These are phyloP conservation scores for Wickerhamomyces sp. DNA, from an alignment of 1,139 yeast genomes.

Conservation along the genomic window DNA sequence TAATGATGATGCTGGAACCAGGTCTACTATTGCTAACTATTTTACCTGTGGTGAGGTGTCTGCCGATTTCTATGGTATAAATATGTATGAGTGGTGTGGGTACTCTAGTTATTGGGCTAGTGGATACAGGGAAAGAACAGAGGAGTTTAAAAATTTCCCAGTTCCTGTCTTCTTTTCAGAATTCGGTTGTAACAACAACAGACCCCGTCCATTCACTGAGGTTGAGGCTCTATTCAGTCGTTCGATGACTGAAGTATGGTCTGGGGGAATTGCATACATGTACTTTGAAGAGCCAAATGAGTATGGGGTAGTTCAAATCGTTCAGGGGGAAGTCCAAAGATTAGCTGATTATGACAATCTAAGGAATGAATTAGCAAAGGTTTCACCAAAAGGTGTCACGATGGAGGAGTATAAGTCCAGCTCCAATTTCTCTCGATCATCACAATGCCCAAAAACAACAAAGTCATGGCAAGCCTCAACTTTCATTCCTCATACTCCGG, in stretches of 20 bases:
- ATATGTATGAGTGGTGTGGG: conserved; percentile 70
- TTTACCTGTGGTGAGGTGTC: conserved; percentile 41
- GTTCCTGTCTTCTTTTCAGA: conserved; percentile 60
- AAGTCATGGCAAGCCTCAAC: conserved; percentile 40
- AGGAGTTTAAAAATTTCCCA: conserved; percentile 41
- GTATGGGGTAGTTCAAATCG: conserved; percentile 68
- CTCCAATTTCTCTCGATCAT: not conserved
- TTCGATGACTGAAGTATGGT: conserved; percentile 77
- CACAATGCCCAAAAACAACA: conserved; percentile 27
- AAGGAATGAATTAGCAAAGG: conserved; percentile 30
- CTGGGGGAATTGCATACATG: conserved; percentile 91
- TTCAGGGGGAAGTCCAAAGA: conserved; percentile 38
- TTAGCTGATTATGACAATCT: conserved; percentile 39
- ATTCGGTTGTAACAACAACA: conserved; percentile 50
- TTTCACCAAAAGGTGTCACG: conserved; percentile 30
- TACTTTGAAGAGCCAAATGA: conserved; percentile 77
- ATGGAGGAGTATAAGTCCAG: conserved; percentile 17
- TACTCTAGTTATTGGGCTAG: conserved; percentile 50
- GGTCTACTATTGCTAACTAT: conserved; percentile 42
- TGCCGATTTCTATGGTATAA: conserved; percentile 54
- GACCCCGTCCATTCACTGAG: conserved; percentile 64
- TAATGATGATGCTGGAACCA: conserved; percentile 51
- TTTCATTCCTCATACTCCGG: conserved; percentile 51
- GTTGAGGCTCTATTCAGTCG: conserved; percentile 55
- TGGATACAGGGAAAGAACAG: conserved; percentile 52